Conservation (phyloP, 192 early-diverging fungal species). For the Ambispora gerdemannii region DNA sequence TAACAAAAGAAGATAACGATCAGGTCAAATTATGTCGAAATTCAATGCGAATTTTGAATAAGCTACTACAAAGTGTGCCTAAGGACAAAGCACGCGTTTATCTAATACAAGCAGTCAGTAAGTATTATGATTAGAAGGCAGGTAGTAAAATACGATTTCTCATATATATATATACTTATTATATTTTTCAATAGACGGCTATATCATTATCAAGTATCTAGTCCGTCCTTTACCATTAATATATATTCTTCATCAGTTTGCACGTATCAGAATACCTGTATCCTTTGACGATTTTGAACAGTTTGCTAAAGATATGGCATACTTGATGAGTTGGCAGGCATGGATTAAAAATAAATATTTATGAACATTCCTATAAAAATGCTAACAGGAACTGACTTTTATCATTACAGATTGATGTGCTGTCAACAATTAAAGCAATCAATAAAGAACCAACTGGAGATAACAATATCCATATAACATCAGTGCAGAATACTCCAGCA, state of each 20-base stretch:
- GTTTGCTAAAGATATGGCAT: neutral
- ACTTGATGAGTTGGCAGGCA: conserved; percentile 16
- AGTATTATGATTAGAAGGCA: conserved; percentile 11
- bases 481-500: conserved; percentile 1
- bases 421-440: conserved; percentile 13
- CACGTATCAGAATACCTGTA: neutral
- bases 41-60: conserved; percentile 29
- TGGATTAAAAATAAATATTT: conserved; percentile 9
- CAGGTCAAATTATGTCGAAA: conserved; percentile 21
- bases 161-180: conserved; percentile 17
- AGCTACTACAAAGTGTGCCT: conserved; percentile 19
- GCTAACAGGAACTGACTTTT: conserved; percentile 3
- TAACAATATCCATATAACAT: conserved; percentile 16
- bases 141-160: conserved; percentile 3
- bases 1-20: conserved; percentile 2
- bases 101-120: conserved; percentile 19
- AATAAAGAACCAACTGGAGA: conserved; percentile 9
- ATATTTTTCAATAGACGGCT: conserved; percentile 19
- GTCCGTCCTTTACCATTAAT: conserved; percentile 7
- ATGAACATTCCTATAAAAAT: neutral
- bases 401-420: conserved; percentile 17
- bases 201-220: conserved; percentile 15
- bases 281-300: conserved; percentile 15
- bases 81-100: conserved; percentile 22
- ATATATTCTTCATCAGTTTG: conserved; percentile 10